Base-by-base conservation (phyloP, 1,284 basidiomycete genomes). In the Uromyces viciae-fabae region DNA sequence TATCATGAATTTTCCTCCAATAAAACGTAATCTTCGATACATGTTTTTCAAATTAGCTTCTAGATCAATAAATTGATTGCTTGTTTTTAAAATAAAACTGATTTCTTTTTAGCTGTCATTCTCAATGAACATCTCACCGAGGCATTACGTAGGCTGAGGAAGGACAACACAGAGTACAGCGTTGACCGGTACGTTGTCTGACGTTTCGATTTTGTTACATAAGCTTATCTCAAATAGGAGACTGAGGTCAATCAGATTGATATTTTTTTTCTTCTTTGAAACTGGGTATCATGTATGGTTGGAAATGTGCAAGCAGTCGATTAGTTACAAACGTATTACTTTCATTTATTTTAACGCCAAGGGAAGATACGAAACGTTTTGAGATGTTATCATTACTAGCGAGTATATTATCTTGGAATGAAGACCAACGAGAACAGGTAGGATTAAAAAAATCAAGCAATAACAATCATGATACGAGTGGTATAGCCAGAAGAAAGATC, bases 71-170 rank as follows among this genome's bases (percentile, higher is more conserved):
- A 33, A 31, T 22, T 17, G n/a, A 43, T 11, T 31, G 7, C 3
- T 43, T 28, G 5, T 11, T 7, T n/a, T 17, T 28, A 54, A 36
- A 15, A 7, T n/a, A 38, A 36, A 15, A 52, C 82, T n/a, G n/a
- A n/a, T n/a, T n/a, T 43, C 33, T 43, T 14, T 58, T 82, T 83
- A 95, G 94, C 92, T 69, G 94, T 97, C 11, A 95, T 98, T 80
- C 91, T 96, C 85, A 98, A 99, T 84, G 96, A 99, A 85, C 96
- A 99, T 84, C 89, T 99, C 9, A 98, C 95, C 83, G 95, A 98
- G 86, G 95, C 97, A 0, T 89, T 99, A n/a, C 92, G 95, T 19
- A 91, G 96, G 31, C 88, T 99, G 64, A 91, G 94, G 49, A 92
- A 91, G 83, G 93, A 92, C 82, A 92, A 93, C 2, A 90, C 92